Evolutionary conservation across 352 stramenopile genomes (phyloP).

Genomic region (Phytophthora fragariaefolia): DNA sequence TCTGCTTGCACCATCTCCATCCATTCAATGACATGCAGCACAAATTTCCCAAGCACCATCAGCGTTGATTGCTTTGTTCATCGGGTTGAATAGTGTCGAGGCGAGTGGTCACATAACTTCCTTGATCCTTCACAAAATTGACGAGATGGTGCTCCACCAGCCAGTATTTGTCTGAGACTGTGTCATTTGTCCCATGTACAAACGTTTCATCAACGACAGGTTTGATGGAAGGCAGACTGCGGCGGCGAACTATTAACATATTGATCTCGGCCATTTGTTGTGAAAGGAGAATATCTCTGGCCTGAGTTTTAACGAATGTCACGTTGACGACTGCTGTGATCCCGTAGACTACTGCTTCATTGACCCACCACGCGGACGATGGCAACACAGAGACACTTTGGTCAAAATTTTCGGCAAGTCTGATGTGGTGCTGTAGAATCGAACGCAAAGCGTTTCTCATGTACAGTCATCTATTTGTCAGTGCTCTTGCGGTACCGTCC

Average conservation of each 20-base stretch:
- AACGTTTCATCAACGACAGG: neutral
- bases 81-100: no score
- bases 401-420: neutral
- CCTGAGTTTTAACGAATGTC: constrained; percentile 3
- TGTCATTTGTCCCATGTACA: neutral
- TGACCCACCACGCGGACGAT: neutral
- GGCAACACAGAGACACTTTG: neutral
- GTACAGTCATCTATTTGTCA: constrained; percentile 10
- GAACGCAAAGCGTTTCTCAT: neutral
- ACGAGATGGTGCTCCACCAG: neutral
- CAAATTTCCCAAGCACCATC: neutral
- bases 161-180: neutral
- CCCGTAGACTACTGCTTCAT: neutral
- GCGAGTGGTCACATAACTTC: neutral
- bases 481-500: neutral
- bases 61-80: neutral
- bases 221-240: neutral
- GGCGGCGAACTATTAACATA: neutral
- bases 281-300: neutral
- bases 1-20: constrained; percentile 9
- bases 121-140: neutral
- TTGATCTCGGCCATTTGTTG: neutral
- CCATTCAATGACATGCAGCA: neutral
- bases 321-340: constrained; percentile 1
- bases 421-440: neutral